Conservation (phyloP, 352 stramenopile genomes). For the Plasmopara muralis region DNA sequence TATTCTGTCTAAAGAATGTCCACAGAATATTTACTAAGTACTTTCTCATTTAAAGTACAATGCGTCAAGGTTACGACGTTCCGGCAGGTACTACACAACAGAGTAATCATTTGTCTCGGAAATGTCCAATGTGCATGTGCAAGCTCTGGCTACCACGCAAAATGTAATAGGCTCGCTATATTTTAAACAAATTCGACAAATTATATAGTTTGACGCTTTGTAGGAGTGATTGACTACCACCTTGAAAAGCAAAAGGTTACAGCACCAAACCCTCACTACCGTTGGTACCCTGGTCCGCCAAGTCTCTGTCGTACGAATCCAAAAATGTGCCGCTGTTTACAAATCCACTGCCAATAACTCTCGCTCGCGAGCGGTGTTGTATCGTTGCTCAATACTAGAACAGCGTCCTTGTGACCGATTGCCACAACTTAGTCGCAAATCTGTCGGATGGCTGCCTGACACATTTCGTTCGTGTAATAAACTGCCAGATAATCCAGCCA, state of each 20-base stretch:
- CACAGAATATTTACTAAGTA: no score
- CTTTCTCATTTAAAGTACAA: no score
- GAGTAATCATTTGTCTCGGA: no score
- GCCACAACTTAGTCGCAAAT: slow-evolving; percentile 18
- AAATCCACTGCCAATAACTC: slow-evolving; percentile 28
- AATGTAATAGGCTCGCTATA: not conserved
- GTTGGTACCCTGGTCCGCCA: not conserved
- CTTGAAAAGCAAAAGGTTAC: not conserved
- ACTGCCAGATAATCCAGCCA: slow-evolving; percentile 17
- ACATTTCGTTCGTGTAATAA: slow-evolving; percentile 22
- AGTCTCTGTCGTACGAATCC: no score
- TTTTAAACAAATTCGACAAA: not conserved
- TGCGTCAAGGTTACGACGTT: no score
- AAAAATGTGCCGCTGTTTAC: slow-evolving; percentile 8
- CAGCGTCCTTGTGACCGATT: slow-evolving; percentile 19
- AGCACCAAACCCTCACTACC: not conserved
- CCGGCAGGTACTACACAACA: no score
- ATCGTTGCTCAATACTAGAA: slow-evolving; percentile 22
- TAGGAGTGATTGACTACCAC: slow-evolving; percentile 1
- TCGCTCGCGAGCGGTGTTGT: slow-evolving; percentile 19
- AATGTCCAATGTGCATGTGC: no score
- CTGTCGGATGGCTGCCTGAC: slow-evolving; percentile 19
- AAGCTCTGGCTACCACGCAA: no score
- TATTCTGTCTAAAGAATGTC: no score
- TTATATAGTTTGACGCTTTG: slow-evolving; percentile 2